Evolutionary conservation across 345 rosid genomes (phyloP).

Genomic region (Citrus reticulata): DNA sequence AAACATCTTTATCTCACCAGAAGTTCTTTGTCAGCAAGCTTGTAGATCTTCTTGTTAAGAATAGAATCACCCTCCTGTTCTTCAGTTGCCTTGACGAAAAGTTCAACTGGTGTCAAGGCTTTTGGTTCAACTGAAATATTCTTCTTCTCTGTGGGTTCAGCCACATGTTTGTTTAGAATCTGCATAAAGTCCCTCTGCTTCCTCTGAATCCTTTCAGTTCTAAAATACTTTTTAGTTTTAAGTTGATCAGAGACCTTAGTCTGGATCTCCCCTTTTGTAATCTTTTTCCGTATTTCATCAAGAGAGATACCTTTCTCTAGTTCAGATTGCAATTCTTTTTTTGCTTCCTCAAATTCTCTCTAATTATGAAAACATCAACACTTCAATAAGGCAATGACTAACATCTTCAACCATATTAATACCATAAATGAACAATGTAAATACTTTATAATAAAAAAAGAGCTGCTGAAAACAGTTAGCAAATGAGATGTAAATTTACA

Average conservation of each 20-base stretch:
- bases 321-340: conserved; percentile 58
- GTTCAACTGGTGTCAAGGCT: conserved; percentile 56
- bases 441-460: not conserved
- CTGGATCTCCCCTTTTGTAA: conserved; percentile 49
- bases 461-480: conserved; percentile 1
- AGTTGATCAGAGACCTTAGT: conserved; percentile 34
- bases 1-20: conserved; percentile 56
- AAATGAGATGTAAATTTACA: conserved; percentile 32
- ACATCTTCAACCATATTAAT: conserved; percentile 3
- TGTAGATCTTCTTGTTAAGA: conserved; percentile 62
- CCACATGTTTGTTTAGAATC: conserved; percentile 48
- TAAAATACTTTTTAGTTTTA: conserved; percentile 34
- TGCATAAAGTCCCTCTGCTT: conserved; percentile 64
- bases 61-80: conserved; percentile 46
- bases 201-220: conserved; percentile 66
- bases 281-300: conserved; percentile 52
- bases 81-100: conserved; percentile 54
- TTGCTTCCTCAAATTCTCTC: conserved; percentile 74
- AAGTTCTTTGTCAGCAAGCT: conserved; percentile 62
- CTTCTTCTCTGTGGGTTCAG: conserved; percentile 33
- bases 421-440: not conserved
- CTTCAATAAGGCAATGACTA: not conserved
- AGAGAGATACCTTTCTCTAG: conserved; percentile 50
- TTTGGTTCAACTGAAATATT: conserved; percentile 40
- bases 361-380: conserved; percentile 17